Conservation (phyloP, 371 early-diverging fungal genomes). For the Choanephora cucurbitarum region DNA sequence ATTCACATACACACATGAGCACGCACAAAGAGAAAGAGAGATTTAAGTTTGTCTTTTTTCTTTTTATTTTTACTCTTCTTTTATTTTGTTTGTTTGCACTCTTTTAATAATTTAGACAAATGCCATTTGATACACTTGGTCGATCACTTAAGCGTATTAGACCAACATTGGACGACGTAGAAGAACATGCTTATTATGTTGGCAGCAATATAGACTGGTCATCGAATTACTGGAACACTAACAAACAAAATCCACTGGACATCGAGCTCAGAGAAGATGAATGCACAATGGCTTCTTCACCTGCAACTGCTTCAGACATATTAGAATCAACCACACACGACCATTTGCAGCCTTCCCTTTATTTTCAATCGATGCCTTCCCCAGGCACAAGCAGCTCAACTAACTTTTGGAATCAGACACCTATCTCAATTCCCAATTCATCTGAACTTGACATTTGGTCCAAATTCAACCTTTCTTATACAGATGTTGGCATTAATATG, state of each 20-base stretch:
- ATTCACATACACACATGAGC: conserved; percentile 8
- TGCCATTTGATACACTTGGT: conserved; percentile 31
- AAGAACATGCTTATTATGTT: conserved; percentile 6
- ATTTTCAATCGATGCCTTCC: conserved; percentile 11
- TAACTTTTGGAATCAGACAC: conserved; percentile 13
- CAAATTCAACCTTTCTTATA: conserved; percentile 33
- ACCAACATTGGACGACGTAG: conserved; percentile 4
- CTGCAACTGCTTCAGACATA: not conserved
- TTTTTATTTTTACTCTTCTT: conserved; percentile 10
- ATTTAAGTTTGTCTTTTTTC: not conserved
- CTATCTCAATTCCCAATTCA: conserved; percentile 4
- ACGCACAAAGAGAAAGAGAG: not conserved
- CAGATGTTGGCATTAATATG: conserved; percentile 34
- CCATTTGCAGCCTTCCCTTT: conserved; percentile 3
- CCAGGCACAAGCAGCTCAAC: conserved; percentile 2
- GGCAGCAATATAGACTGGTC: conserved; percentile 3
- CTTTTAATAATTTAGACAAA: conserved; percentile 3
- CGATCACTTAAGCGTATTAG: conserved; percentile 25
- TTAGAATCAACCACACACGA: not conserved
- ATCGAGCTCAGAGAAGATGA: not conserved
- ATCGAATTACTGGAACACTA: not conserved
- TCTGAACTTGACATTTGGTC: conserved; percentile 21
- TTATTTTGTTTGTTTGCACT: conserved; percentile 5
- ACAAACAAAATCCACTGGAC: not conserved
- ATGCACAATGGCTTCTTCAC: conserved; percentile 1